Conservation (phyloP, 257 asterid species). For the Craterostigma plantagineum region DNA sequence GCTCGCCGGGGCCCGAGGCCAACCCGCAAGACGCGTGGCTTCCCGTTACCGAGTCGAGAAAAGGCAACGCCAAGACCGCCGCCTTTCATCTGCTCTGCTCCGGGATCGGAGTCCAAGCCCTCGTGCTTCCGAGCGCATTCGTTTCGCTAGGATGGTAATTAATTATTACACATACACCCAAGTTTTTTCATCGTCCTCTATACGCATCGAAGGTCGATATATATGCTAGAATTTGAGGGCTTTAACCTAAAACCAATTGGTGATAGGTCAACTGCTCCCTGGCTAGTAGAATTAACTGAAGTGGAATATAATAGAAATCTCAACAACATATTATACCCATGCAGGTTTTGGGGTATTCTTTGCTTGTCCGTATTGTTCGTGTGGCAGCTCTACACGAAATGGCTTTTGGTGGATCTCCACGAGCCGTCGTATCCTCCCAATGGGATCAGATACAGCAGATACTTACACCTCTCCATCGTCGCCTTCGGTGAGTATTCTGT, state of each 20-base stretch:
- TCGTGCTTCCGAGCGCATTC: constrained; percentile 61
- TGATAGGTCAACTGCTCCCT: too few relatives aligned
- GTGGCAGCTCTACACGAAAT: constrained; percentile 73
- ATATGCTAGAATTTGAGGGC: not conserved
- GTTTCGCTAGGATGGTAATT: constrained; percentile 51
- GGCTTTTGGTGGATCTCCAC: constrained; percentile 71
- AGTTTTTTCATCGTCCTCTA: too few relatives aligned
- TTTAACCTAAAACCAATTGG: too few relatives aligned
- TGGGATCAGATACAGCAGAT: constrained; percentile 66
- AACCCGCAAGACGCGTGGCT: constrained; percentile 78
- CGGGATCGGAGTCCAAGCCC: constrained; percentile 72
- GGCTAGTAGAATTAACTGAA: too few relatives aligned
- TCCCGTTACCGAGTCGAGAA: constrained; percentile 70
- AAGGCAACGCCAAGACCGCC: constrained; percentile 62
- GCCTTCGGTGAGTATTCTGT: constrained; percentile 43
- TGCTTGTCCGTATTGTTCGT: constrained; percentile 36
- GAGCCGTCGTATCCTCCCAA: constrained; percentile 27
- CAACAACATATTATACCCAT: not conserved
- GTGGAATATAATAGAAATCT: too few relatives aligned
- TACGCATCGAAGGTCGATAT: too few relatives aligned
- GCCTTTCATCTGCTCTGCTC: constrained; percentile 74
- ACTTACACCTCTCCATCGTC: constrained; percentile 56
- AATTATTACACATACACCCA: not conserved
- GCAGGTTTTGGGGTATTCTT: constrained; percentile 67
- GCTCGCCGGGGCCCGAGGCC: too few relatives aligned